phyloP scores from a whole-genome alignment of 2,329 filamentous ascomycete genomes.

The Neoarthrinium moseri region DNA sequence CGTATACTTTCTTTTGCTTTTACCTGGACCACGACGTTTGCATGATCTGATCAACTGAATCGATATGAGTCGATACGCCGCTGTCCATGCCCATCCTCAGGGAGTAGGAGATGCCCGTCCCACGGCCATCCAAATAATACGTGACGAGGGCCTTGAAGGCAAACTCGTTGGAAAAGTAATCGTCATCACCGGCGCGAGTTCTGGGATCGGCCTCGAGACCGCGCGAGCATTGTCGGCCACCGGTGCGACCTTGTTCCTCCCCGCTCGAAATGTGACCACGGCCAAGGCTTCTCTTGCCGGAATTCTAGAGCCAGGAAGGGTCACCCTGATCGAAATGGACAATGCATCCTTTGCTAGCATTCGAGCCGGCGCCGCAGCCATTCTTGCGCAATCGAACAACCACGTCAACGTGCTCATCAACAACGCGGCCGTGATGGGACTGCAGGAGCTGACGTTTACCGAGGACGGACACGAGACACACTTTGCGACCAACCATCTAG shows the following conservation, averaged over 20 bases:
- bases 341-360: background rate
- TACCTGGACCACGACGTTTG: too few relatives aligned
- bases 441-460: constrained; percentile 12
- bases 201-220: constrained; percentile 14
- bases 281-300: constrained; percentile 8
- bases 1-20: too few relatives aligned
- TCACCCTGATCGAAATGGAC: constrained; percentile 2
- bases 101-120: constrained; percentile 18
- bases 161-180: constrained; percentile 8
- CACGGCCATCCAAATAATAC: constrained; percentile 10
- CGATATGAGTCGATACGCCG: constrained; percentile 11
- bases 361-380: background rate
- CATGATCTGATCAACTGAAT: too few relatives aligned
- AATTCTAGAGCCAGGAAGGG: constrained; percentile 6
- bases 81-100: constrained; percentile 9
- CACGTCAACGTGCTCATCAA: constrained; percentile 2
- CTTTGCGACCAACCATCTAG: constrained; percentile 15
- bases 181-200: constrained; percentile 15
- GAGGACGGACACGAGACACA: constrained; percentile 18
- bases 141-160: constrained; percentile 1
- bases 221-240: constrained; percentile 13
- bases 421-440: constrained; percentile 11
- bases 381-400: background rate
- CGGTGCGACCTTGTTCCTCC: constrained; percentile 17
- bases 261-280: constrained; percentile 13